Evolutionary conservation across 2,329 filamentous ascomycete genomes (phyloP), one percentile per base, ranked within the genome.

Genomic region (Xylaria sp.): DNA sequence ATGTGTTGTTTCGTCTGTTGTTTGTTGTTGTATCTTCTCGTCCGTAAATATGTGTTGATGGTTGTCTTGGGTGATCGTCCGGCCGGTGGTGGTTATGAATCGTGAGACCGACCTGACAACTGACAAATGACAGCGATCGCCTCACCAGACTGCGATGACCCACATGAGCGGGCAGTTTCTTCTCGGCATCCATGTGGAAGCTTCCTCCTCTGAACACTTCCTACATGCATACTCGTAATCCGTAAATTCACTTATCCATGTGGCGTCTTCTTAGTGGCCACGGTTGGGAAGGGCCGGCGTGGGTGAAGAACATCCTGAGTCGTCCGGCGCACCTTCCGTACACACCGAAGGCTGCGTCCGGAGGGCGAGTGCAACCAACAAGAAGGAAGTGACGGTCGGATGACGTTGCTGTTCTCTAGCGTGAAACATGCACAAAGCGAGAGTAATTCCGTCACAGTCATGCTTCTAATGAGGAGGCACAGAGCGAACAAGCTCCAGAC

Each of bases 341-440:
- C 23, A 30, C 23, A 30, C 23, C 23, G 23, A 30, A 30, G 23
- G 23, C 23, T 30, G 23, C 23, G 23, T 30, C 23, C 23, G 23
- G 23, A 30, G 23, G 23, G 23, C 5, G 23, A 30, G 23, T 30
- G 23, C 23, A 42, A 42, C 37, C 37, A 42, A 42, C 4, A 42
- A 13, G 8, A 10, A 9, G 8, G 9, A 42, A 13, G 11, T 50
- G 19, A n/a, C 30, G 7, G 8, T 6, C 8, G 37, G 19, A 34
- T 58, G 58, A 57, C 55, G 51, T 63, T 54, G 54, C 56, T 42
- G 35, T 59, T 50, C 54, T n/a, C 4, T 37, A 30, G 16, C 48
- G 23, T 11, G 18, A n/a, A n/a, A 18, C 37, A 42, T 42, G 37
- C 37, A 42, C 11, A 42, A 42, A 42, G 37, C 11, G 44, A 47